phyloP scores from a whole-genome alignment of 2,329 filamentous ascomycete species.

The Fusarium sp. region DNA sequence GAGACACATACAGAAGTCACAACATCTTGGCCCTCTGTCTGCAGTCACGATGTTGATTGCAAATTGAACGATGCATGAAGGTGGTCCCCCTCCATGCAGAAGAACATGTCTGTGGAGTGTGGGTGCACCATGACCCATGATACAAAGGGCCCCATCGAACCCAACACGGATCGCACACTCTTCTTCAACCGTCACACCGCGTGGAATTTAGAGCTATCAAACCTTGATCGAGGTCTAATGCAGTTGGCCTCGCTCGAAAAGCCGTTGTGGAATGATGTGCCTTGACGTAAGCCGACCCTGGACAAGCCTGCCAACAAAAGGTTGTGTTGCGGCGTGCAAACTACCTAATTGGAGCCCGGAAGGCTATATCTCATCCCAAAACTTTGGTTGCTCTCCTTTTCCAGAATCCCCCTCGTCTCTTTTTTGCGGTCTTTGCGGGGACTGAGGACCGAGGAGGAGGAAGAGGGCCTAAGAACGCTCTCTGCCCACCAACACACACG shows the following conservation, averaged over 20 bases:
- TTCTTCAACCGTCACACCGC: conserved; percentile 32
- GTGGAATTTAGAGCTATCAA: conserved; percentile 26
- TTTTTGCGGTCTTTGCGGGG: conserved; percentile 41
- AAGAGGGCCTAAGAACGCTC: conserved; percentile 40
- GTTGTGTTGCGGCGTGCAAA: conserved; percentile 40
- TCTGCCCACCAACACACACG: conserved; percentile 38
- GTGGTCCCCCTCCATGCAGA: conserved; percentile 39
- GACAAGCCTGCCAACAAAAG: conserved; percentile 35
- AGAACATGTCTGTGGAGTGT: conserved; percentile 36
- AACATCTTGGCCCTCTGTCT: conserved; percentile 9
- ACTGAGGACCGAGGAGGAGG: conserved; percentile 36
- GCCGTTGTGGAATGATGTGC: conserved; percentile 42
- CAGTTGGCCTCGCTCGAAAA: conserved; percentile 35
- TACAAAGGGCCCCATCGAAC: conserved; percentile 39
- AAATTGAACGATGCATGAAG: conserved; percentile 33
- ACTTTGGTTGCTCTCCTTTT: conserved; percentile 36
- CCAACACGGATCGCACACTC: conserved; percentile 28
- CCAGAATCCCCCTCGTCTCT: conserved; percentile 25
- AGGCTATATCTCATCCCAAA: conserved; percentile 40
- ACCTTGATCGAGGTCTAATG: conserved; percentile 32
- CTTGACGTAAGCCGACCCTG: conserved; percentile 44
- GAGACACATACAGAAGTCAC: conserved; percentile 8
- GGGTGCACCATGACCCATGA: conserved; percentile 38
- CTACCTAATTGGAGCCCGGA: conserved; percentile 41
- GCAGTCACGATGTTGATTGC: conserved; percentile 13